phyloP scores from a whole-genome alignment of 768 basidiomycete species.

The Podaxis sp. region DNA sequence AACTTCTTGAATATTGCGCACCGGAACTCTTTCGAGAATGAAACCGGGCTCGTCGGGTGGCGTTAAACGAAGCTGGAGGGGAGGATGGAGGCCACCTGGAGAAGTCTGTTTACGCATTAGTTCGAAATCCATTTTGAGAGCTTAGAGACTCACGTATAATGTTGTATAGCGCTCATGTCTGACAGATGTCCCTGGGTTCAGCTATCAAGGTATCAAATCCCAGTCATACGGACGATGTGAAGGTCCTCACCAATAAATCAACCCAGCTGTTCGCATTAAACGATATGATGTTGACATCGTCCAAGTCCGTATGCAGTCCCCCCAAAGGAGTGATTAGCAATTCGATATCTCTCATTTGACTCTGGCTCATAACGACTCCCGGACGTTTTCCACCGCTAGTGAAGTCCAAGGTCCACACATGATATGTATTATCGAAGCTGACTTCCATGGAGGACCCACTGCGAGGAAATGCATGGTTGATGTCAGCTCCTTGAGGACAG shows the following conservation, averaged over 20 bases:
- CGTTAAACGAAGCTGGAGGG: constrained; percentile 63
- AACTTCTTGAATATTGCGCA: constrained; percentile 70
- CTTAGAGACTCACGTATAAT: constrained; percentile 51
- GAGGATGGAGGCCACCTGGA: constrained; percentile 66
- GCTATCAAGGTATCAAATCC: constrained; percentile 33
- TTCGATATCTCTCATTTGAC: constrained; percentile 73
- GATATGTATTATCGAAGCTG: constrained; percentile 24
- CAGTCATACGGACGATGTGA: constrained; percentile 10
- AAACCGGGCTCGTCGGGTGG: constrained; percentile 79
- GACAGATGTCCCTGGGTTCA: constrained; percentile 47
- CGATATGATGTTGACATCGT: constrained; percentile 36
- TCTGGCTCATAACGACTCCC: constrained; percentile 74
- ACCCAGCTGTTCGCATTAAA: constrained; percentile 63
- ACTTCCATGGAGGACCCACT: constrained; percentile 23
- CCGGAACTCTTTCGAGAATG: constrained; percentile 66
- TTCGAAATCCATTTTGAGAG: background rate
- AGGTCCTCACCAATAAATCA: constrained; percentile 54
- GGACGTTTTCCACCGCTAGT: constrained; percentile 49
- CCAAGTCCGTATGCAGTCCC: constrained; percentile 40
- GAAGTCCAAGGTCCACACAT: constrained; percentile 74
- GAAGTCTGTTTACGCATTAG: constrained; percentile 48
- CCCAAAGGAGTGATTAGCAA: constrained; percentile 57
- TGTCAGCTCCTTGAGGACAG: constrained; percentile 39
- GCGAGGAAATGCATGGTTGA: constrained; percentile 56
- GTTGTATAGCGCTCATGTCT: constrained; percentile 68